These are phyloP conservation scores for Wickerhamomyces xylosicus DNA, from an alignment of 805 yeast species.

Conservation along the genomic window DNA sequence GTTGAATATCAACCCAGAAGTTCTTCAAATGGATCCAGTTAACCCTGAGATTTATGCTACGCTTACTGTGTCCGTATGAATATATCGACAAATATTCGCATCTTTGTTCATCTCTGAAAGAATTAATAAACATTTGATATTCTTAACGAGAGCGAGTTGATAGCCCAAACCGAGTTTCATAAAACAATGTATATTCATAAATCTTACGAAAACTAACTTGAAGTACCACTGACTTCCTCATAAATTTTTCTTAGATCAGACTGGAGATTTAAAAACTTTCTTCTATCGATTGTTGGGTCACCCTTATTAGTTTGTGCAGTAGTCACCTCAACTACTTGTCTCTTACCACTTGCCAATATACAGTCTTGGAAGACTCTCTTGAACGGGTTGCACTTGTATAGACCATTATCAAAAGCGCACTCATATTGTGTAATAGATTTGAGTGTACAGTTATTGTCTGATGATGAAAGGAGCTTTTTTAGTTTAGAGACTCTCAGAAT, in stretches of 20 bases:
- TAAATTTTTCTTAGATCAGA: conserved; percentile 9
- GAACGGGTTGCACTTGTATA: conserved; percentile 37
- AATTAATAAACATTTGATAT: too few species aligned
- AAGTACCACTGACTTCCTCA: conserved; percentile 5
- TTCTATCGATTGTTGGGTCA: neutral
- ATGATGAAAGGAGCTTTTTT: conserved; percentile 2
- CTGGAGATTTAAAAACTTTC: neutral
- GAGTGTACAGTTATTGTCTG: conserved; percentile 19
- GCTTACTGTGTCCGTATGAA: too few species aligned
- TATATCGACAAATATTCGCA: too few species aligned
- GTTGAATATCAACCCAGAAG: too few species aligned
- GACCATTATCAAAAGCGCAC: conserved; percentile 34
- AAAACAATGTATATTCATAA: neutral
- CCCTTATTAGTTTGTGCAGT: conserved; percentile 20
- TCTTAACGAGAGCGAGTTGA: neutral
- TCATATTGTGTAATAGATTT: conserved; percentile 35
- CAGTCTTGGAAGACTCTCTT: conserved; percentile 37
- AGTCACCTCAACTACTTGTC: conserved; percentile 28
- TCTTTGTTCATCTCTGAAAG: too few species aligned
- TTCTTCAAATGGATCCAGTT: too few species aligned
- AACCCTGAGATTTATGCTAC: too few species aligned
- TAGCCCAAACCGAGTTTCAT: neutral
- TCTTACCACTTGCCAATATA: conserved; percentile 16
- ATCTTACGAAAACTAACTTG: conserved; percentile 2
- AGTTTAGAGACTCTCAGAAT: conserved; percentile 18